Conservation (phyloP, 495 filamentous ascomycete genomes). For the Neurospora pannonica region DNA sequence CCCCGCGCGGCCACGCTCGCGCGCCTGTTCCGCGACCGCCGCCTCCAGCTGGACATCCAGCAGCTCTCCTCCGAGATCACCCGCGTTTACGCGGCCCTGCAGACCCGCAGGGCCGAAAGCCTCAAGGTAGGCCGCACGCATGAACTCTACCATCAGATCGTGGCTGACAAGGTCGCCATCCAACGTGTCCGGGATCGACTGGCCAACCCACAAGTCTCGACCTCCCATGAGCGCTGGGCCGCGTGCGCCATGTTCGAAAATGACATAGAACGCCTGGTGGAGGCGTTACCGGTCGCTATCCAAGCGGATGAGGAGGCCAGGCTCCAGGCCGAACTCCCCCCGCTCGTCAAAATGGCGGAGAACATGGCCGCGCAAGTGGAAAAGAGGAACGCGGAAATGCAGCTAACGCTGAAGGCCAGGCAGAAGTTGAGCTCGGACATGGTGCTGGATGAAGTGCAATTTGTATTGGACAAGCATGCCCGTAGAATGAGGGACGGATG, state of each 20-base stretch:
- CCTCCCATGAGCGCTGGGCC: neutral
- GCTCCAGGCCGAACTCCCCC: neutral
- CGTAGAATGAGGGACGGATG: neutral
- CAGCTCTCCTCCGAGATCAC: neutral
- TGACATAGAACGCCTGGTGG: neutral
- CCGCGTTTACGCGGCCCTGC: neutral
- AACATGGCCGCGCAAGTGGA: neutral
- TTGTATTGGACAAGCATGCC: neutral
- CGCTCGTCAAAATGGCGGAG: neutral
- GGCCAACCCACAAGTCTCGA: neutral
- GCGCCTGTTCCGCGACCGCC: neutral
- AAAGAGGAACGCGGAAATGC: neutral
- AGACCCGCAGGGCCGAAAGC: neutral
- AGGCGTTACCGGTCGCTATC: neutral
- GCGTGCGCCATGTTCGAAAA: neutral
- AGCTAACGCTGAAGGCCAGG: neutral
- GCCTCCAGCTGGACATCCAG: neutral
- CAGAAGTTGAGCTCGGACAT: neutral
- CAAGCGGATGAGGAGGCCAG: neutral
- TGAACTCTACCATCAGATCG: neutral
- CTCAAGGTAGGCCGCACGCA: neutral
- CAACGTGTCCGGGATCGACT: neutral
- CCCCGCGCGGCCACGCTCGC: neutral
- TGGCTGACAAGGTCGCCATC: neutral
- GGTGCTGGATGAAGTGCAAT: neutral